These are phyloP conservation scores for Acacia acuminata DNA, from an alignment of 306 rosid genomes.

Conservation along the genomic window DNA sequence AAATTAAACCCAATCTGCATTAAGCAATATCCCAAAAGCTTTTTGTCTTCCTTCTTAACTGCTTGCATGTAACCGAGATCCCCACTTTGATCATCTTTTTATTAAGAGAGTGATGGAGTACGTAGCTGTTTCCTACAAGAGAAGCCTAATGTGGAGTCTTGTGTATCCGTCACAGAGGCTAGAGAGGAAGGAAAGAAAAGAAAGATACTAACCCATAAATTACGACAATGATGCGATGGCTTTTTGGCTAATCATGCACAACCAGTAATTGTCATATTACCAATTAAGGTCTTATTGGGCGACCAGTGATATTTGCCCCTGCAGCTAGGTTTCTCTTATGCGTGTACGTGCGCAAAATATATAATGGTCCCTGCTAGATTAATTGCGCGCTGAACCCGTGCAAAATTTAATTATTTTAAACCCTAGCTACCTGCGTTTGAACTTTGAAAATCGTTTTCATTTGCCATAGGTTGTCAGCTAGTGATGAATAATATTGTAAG, in stretches of 20 bases:
- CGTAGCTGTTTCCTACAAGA: background rate
- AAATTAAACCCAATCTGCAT: conserved; percentile 36
- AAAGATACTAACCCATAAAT: background rate
- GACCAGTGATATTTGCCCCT: background rate
- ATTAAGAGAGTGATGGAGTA: background rate
- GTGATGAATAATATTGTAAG: background rate
- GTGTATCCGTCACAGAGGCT: background rate
- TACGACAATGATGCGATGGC: background rate
- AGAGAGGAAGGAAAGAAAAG: background rate
- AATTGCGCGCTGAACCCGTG: background rate
- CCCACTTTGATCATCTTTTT: conserved; percentile 10
- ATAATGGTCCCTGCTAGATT: too few species aligned
- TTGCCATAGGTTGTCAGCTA: background rate
- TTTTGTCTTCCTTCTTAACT: conserved; percentile 30
- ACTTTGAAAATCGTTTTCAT: background rate
- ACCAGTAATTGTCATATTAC: background rate
- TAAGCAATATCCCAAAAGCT: conserved; percentile 25
- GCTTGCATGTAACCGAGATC: background rate
- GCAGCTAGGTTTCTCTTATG: background rate
- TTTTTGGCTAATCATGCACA: conserved; percentile 11
- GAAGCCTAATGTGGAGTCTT: conserved; percentile 37
- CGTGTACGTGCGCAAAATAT: background rate
- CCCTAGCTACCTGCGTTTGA: background rate
- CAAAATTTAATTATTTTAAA: background rate
- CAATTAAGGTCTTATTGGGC: background rate